Conservation (phyloP, 306 rosid genomes). For the Cyclanthera cordifolia region DNA sequence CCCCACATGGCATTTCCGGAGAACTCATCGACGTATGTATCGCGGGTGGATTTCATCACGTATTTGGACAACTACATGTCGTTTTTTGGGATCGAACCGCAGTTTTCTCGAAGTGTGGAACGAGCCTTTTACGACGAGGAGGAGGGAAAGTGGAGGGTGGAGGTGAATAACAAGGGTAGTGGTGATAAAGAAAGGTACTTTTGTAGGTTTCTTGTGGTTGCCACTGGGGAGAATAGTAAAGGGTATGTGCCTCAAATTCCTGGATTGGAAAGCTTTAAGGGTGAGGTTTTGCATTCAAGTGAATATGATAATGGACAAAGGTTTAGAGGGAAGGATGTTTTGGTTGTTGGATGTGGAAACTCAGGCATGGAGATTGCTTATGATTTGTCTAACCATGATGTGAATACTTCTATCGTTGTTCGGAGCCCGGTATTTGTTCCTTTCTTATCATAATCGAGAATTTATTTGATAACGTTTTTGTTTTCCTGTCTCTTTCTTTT, state of each 20-base stretch:
- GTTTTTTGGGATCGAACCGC: slow-evolving; percentile 15
- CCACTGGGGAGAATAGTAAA: slow-evolving; percentile 45
- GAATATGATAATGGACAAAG: slow-evolving; percentile 34
- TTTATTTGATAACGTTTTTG: background rate
- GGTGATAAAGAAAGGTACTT: slow-evolving; percentile 21
- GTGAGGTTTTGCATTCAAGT: slow-evolving; percentile 37
- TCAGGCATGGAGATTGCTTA: slow-evolving; percentile 70
- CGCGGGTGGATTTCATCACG: slow-evolving; percentile 27
- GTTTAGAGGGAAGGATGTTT: slow-evolving; percentile 31
- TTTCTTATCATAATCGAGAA: too few relatives aligned
- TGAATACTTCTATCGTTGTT: slow-evolving; percentile 42
- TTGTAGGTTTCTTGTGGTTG: slow-evolving; percentile 35
- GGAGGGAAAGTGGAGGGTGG: slow-evolving; percentile 26
- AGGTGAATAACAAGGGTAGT: slow-evolving; percentile 3
- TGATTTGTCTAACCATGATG: slow-evolving; percentile 46
- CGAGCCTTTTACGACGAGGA: slow-evolving; percentile 12
- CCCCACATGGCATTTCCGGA: slow-evolving; percentile 41
- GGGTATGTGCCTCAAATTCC: slow-evolving; percentile 25
- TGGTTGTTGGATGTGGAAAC: slow-evolving; percentile 62
- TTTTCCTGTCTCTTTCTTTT: background rate
- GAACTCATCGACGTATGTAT: slow-evolving; percentile 25
- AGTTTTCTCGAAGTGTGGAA: slow-evolving; percentile 21
- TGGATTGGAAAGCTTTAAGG: slow-evolving; percentile 35
- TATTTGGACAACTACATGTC: slow-evolving; percentile 40
- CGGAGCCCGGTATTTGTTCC: slow-evolving; percentile 28